Conservation (phyloP, 805 yeast species). For the Barnettozyma wickerhamii region DNA sequence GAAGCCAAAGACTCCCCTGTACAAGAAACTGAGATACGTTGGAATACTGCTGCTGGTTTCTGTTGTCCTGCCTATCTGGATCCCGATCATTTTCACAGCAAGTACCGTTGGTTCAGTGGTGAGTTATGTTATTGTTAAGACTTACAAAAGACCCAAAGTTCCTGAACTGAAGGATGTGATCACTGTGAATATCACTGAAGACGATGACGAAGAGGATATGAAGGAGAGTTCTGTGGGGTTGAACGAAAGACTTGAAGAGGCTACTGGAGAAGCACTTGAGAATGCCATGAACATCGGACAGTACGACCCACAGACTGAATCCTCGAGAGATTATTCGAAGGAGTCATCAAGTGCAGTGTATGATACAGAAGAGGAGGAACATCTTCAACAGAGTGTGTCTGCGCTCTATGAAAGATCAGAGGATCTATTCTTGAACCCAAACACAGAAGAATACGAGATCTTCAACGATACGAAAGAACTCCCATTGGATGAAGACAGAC, state of each 20-base stretch:
- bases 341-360: not conserved
- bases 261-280: conserved; percentile 23
- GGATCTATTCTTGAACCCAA: conserved; percentile 10
- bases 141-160: conserved; percentile 18
- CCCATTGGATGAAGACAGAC: conserved; percentile 35
- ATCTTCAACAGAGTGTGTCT: not conserved
- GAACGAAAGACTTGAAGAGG: conserved; percentile 22
- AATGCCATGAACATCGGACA: conserved; percentile 21
- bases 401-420: not conserved
- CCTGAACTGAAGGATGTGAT: conserved; percentile 12
- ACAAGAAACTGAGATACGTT: conserved; percentile 21
- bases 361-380: conserved; percentile 3
- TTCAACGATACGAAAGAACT: conserved; percentile 20
- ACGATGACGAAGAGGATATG: conserved; percentile 1
- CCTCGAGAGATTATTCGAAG: conserved; percentile 6
- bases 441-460: conserved; percentile 14
- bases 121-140: conserved; percentile 36
- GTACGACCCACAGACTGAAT: conserved; percentile 18
- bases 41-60: conserved; percentile 21
- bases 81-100: conserved; percentile 39
- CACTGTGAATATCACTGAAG: not conserved
- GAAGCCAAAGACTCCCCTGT: conserved; percentile 10
- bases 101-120: conserved; percentile 32
- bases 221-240: conserved; percentile 11
- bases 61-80: conserved; percentile 42